Base-by-base conservation (phyloP, 768 basidiomycete genomes). In the Tulasnella sp. region DNA sequence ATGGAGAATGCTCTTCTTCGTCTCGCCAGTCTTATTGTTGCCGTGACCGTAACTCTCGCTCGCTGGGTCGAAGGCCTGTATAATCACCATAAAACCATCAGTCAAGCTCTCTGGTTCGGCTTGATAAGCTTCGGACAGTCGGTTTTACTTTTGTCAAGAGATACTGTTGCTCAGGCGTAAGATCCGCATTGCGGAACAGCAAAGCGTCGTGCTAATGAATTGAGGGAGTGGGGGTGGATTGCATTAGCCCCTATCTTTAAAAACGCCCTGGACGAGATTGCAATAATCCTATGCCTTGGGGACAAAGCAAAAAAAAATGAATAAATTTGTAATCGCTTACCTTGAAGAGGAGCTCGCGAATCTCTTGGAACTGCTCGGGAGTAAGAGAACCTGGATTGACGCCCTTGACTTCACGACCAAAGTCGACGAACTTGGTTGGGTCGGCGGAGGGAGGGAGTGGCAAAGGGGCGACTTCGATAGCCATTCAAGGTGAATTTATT, bases 121-220 rank as follows among this genome's bases (percentile, higher is more conserved):
- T 22, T 41, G 17, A 38, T 31, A 12, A 51, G 25, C 49, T 51
- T 25, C 22, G 41, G n/a, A 15, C 34, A 53, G n/a, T 42, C 52
- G 12, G 4, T 62, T 75, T 59, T 63, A 84, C 89, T 79, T 91
- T 90, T 12, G 89, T 92, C 61, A 93, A 70, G 12, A 80, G 79
- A 69, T 87, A 91, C 69, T 92, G 90, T 67, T 87, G 82, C 69
- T 89, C 87, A 0, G 90, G 89, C 3, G 81, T 78, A 22, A 92
- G 69, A 29, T 77, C 71, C 30, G 76, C 77, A 65, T 85, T 70
- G 58, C 85, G 77, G 74, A 92, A 93, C 56, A 93, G 74, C 43
- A 93, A 76, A 17, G 77, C 78, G 44, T 79, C 78, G 64, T 92
- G 76, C 87, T 91, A 27, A 10, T 7, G 42, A 27, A 11, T n/a